These are phyloP conservation scores for Citeromyces matritensis DNA, from an alignment of 805 yeast genomes.

Conservation along the genomic window DNA sequence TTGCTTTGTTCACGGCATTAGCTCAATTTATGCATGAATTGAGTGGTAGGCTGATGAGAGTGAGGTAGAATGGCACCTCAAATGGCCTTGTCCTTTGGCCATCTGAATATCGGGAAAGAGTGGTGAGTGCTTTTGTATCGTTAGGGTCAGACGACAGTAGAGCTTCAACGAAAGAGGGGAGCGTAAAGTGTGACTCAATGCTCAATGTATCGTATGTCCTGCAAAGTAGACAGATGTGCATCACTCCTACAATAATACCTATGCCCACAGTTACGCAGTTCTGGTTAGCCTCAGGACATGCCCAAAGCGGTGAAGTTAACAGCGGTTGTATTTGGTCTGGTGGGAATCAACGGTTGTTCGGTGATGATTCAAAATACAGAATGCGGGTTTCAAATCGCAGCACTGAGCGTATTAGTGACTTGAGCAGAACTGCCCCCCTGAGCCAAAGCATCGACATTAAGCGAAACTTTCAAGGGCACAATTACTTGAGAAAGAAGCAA, in stretches of 20 bases:
- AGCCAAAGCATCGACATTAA: conserved; percentile 34
- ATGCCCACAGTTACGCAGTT: background rate
- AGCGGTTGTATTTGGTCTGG: background rate
- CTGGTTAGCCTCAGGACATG: background rate
- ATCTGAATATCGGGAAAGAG: too few relatives aligned
- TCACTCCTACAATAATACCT: conserved; percentile 9
- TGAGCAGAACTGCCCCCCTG: too few relatives aligned
- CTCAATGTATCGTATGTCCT: conserved; percentile 12
- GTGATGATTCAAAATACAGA: too few relatives aligned
- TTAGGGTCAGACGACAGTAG: conserved; percentile 2
- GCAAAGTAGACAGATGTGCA: conserved; percentile 8
- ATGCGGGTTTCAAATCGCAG: too few relatives aligned
- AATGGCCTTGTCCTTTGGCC: too few relatives aligned
- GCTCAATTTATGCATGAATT: too few relatives aligned
- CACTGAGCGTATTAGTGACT: too few relatives aligned
- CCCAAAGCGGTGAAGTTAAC: too few relatives aligned
- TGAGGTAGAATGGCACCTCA: too few relatives aligned
- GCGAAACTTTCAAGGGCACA: conserved; percentile 44
- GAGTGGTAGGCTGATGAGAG: too few relatives aligned
- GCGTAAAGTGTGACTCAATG: conserved; percentile 10
- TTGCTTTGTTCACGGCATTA: too few relatives aligned
- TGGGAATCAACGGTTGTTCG: background rate
- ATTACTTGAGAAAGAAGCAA: conserved; percentile 30
- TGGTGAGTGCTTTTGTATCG: too few relatives aligned
- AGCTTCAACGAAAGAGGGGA: background rate